Evolutionary conservation across 2,329 filamentous ascomycete species (phyloP).

Genomic region (Tympanopsis confertula): DNA sequence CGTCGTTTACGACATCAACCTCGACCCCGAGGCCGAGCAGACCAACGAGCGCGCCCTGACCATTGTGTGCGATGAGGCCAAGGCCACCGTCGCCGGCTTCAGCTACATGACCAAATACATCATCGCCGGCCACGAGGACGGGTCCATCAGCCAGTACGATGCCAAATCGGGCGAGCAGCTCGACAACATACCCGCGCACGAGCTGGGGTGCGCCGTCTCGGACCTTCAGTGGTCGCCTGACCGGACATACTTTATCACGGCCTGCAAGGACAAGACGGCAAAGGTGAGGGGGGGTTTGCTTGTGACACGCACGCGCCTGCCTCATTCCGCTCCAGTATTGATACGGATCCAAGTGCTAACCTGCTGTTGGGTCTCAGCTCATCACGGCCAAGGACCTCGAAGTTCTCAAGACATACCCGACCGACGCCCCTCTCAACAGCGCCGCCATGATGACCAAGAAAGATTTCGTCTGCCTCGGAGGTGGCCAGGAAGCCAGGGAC

Average conservation of each 20-base stretch:
- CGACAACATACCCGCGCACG: conserved; percentile 73
- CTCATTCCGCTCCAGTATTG: no score
- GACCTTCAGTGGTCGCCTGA: conserved; percentile 92
- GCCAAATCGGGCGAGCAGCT: conserved; percentile 76
- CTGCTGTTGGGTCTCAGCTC: conserved; percentile 53
- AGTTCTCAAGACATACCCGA: conserved; percentile 80
- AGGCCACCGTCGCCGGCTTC: conserved; percentile 95
- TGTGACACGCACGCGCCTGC: no score
- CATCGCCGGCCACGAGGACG: conserved; percentile 94
- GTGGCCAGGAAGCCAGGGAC: conserved; percentile 97
- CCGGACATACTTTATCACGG: conserved; percentile 95
- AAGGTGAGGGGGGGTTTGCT: no score
- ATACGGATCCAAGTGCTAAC: no score
- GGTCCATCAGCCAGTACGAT: conserved; percentile 82
- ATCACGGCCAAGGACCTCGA: conserved; percentile 76
- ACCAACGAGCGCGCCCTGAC: conserved; percentile 69
- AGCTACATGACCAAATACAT: conserved; percentile 92
- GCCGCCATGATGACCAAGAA: conserved; percentile 90
- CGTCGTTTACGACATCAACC: conserved; percentile 78
- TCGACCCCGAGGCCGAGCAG: conserved; percentile 74
- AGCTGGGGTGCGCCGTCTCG: conserved; percentile 70
- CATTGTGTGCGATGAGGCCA: conserved; percentile 90
- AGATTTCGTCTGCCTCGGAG: conserved; percentile 93
- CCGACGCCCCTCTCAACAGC: conserved; percentile 94
- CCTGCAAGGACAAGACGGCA: conserved; percentile 93